phyloP scores from a whole-genome alignment of 495 filamentous ascomycete genomes.

The Penicillium parvum region DNA sequence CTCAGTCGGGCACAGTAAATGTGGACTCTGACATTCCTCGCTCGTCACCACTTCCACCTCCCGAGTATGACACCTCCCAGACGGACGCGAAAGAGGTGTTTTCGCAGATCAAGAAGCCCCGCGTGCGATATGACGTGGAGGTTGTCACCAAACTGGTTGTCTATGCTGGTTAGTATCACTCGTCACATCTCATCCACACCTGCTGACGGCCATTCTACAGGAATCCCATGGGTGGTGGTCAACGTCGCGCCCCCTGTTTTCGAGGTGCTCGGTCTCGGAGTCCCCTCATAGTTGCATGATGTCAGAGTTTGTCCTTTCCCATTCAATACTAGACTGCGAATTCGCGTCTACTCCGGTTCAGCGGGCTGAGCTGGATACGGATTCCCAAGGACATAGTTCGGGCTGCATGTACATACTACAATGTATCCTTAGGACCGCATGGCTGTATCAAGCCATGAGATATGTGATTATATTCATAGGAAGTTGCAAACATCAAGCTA shows the following conservation, averaged over 20 bases:
- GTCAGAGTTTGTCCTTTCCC: neutral
- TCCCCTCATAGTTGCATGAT: conserved; percentile 8
- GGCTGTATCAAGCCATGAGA: neutral
- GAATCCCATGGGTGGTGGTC: conserved; percentile 34
- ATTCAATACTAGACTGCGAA: neutral
- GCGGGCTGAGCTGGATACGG: conserved; percentile 16
- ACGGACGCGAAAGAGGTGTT: conserved; percentile 78
- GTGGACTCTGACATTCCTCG: conserved; percentile 13
- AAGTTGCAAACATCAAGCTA: neutral
- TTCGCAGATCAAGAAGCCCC: conserved; percentile 73
- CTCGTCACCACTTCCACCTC: conserved; percentile 29
- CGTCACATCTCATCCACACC: neutral
- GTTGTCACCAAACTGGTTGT: conserved; percentile 95
- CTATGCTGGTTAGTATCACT: conserved; percentile 69
- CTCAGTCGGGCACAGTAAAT: conserved; percentile 25
- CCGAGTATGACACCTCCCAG: conserved; percentile 32
- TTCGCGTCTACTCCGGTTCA: conserved; percentile 11
- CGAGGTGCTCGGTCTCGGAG: conserved; percentile 32
- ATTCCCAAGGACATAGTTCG: conserved; percentile 6
- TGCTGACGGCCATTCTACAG: conserved; percentile 11
- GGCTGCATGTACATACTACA: conserved; percentile 23
- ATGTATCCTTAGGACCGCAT: conserved; percentile 13
- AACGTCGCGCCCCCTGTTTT: conserved; percentile 30
- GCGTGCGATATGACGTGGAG: conserved; percentile 94
- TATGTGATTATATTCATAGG: neutral